These are phyloP conservation scores for Elymus sibiricus DNA, from an alignment of 176 grass and related monocot genomes.

Conservation along the genomic window DNA sequence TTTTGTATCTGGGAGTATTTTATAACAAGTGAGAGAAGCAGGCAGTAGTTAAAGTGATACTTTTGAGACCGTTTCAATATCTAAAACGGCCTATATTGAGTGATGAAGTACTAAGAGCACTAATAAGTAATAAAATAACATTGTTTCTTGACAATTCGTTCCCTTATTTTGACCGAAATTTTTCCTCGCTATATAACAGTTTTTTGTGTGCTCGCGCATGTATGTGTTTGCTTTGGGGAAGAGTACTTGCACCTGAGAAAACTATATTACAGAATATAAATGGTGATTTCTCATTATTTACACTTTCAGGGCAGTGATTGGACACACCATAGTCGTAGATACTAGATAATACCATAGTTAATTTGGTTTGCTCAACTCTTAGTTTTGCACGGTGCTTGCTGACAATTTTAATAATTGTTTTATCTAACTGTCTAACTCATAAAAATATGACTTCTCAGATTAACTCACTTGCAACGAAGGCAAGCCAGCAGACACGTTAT, in stretches of 20 bases:
- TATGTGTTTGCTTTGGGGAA: neutral
- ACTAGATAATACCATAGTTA: neutral
- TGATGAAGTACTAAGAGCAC: neutral
- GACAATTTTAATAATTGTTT: constrained; percentile 1
- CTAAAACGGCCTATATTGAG: neutral
- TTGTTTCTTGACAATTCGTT: constrained; percentile 3
- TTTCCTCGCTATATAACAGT: neutral
- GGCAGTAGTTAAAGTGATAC: neutral
- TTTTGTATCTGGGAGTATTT: too few species aligned
- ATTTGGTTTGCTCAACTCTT: neutral
- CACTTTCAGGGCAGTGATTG: neutral
- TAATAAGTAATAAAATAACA: neutral
- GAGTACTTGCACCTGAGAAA: neutral
- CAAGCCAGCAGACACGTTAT: constrained; percentile 7
- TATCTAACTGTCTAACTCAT: neutral
- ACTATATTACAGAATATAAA: neutral
- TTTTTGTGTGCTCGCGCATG: neutral
- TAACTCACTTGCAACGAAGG: constrained; percentile 23
- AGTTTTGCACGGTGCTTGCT: neutral
- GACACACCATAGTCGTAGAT: neutral
- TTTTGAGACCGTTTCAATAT: neutral
- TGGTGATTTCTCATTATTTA: constrained; percentile 11
- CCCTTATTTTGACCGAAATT: neutral
- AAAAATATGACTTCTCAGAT: neutral
- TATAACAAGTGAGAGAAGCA: neutral